Conservation (phyloP, 768 basidiomycete species). For the Amanita molliuscula region DNA sequence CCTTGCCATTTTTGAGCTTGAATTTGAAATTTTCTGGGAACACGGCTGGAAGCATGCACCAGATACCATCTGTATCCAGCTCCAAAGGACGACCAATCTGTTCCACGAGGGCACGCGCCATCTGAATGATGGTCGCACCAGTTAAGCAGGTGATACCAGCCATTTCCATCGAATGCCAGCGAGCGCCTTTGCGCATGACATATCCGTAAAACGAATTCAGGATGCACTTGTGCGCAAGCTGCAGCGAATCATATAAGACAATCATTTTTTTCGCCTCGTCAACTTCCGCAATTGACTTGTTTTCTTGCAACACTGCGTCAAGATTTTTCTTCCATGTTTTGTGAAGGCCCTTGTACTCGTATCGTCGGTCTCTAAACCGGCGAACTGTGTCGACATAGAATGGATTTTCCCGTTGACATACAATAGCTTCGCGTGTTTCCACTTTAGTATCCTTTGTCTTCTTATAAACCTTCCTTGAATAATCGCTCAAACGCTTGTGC, state of each 20-base stretch:
- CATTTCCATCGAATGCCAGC: slow-evolving; percentile 99
- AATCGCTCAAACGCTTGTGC: slow-evolving; percentile 96
- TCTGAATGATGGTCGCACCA: slow-evolving; percentile 96
- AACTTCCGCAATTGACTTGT: slow-evolving; percentile 71
- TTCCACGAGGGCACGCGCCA: slow-evolving; percentile 95
- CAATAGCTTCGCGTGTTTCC: slow-evolving; percentile 87
- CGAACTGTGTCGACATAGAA: slow-evolving; percentile 99
- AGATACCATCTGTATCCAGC: slow-evolving; percentile 97
- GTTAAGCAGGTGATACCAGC: slow-evolving; percentile 98
- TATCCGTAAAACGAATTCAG: slow-evolving; percentile 99
- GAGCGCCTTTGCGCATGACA: slow-evolving; percentile 97
- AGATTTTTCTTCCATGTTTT: slow-evolving; percentile 99
- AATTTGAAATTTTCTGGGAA: slow-evolving; percentile 99
- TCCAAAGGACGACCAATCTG: slow-evolving; percentile 97
- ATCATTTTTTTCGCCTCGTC: slow-evolving; percentile 99
- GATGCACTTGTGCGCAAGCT: slow-evolving; percentile 99
- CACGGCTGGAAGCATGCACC: slow-evolving; percentile 98
- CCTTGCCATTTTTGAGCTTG: slow-evolving; percentile 79
- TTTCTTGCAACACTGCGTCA: slow-evolving; percentile 59
- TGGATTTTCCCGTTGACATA: slow-evolving; percentile 95
- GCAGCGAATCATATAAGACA: slow-evolving; percentile 95
- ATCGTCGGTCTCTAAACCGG: slow-evolving; percentile 92
- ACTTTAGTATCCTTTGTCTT: slow-evolving; percentile 97
- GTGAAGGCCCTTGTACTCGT: slow-evolving; percentile 96
- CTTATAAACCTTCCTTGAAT: slow-evolving; percentile 97